Conservation (phyloP, 192 early-diverging fungal species). For the Podila epicladia region DNA sequence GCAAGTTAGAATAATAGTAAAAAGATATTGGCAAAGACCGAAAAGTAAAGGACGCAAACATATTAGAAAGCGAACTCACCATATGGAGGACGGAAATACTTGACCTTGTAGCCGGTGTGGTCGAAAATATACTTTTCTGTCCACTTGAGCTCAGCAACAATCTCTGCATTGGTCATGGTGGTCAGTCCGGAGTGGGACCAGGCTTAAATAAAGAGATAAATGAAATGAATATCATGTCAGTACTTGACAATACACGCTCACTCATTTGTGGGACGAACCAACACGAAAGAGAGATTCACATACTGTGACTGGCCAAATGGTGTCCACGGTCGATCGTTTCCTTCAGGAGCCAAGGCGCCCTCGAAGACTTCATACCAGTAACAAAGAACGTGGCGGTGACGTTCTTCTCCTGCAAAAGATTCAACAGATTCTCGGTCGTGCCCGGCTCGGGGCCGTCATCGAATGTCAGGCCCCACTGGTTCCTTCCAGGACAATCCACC, state of each 20-base stretch:
- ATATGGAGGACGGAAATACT: slow-evolving; percentile 53
- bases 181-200: slow-evolving; percentile 72
- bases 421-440: slow-evolving; percentile 50
- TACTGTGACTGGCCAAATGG: slow-evolving; percentile 47
- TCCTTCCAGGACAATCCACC: slow-evolving; percentile 54
- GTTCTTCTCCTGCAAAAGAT: slow-evolving; percentile 51
- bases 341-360: slow-evolving; percentile 42
- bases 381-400: slow-evolving; percentile 66
- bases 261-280: not conserved
- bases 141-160: slow-evolving; percentile 75
- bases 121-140: slow-evolving; percentile 64
- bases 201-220: slow-evolving; percentile 25
- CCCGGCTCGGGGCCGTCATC: slow-evolving; percentile 58
- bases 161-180: slow-evolving; percentile 69
- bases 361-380: slow-evolving; percentile 53
- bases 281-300: not conserved
- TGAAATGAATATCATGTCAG: slow-evolving; percentile 1
- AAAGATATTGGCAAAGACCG: not conserved
- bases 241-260: not conserved
- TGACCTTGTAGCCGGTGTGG: slow-evolving; percentile 58
- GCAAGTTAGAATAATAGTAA: not conserved
- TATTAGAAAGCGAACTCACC: slow-evolving; percentile 4
- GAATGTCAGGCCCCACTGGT: slow-evolving; percentile 61
- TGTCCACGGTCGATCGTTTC: slow-evolving; percentile 38
- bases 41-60: not conserved